phyloP scores from a whole-genome alignment of 768 basidiomycete genomes.

The Hygrophorus pudorinus region DNA sequence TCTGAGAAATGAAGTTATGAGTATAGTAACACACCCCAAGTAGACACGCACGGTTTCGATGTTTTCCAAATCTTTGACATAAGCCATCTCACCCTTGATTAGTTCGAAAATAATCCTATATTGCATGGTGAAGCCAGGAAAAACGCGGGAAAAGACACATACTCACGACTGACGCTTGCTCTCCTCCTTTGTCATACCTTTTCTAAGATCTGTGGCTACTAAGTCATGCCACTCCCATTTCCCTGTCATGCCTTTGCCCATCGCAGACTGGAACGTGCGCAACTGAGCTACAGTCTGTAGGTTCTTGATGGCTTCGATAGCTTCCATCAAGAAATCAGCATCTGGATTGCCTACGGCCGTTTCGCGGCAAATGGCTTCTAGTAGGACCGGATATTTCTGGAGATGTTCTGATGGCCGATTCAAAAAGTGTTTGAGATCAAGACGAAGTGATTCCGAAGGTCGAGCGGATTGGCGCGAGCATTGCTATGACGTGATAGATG shows the following conservation, averaged over 20 bases:
- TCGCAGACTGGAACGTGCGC: constrained; percentile 83
- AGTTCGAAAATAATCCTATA: constrained; percentile 83
- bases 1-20: constrained; percentile 29
- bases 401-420: constrained; percentile 74
- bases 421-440: constrained; percentile 72
- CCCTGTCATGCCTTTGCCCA: constrained; percentile 68
- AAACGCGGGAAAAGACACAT: background rate
- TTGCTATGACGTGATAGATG: constrained; percentile 21
- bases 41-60: constrained; percentile 54
- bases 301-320: constrained; percentile 75
- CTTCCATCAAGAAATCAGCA: constrained; percentile 71
- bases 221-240: constrained; percentile 92
- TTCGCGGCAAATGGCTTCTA: constrained; percentile 81
- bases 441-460: constrained; percentile 27
- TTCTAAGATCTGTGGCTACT: constrained; percentile 56
- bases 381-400: constrained; percentile 72
- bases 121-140: constrained; percentile 11
- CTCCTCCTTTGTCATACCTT: constrained; percentile 59
- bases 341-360: constrained; percentile 78
- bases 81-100: constrained; percentile 93
- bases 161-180: constrained; percentile 78
- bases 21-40: background rate
- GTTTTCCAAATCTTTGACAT: constrained; percentile 85
- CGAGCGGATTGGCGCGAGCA: constrained; percentile 32
- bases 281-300: constrained; percentile 75